These are phyloP conservation scores for Irineochytrium annulatum DNA, from an alignment of 192 early-diverging fungal genomes.

Conservation along the genomic window DNA sequence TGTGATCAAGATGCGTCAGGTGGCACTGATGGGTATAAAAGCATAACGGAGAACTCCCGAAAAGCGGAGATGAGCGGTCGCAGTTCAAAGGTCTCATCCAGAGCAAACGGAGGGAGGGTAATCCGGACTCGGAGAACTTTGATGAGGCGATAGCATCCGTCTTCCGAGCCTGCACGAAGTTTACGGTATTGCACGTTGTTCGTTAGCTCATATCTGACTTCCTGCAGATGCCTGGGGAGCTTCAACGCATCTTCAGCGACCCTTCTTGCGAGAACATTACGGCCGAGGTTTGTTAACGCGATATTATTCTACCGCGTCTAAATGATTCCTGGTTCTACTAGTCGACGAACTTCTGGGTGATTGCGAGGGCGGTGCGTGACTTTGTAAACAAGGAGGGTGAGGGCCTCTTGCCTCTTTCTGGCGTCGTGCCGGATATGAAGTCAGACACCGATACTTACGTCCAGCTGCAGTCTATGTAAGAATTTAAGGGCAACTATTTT, in stretches of 20 bases:
- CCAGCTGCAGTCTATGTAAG: constrained; percentile 74
- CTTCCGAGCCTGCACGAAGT: constrained; percentile 58
- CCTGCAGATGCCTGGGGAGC: constrained; percentile 41
- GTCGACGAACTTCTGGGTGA: constrained; percentile 79
- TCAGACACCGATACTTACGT: constrained; percentile 87
- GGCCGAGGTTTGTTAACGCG: constrained; percentile 35
- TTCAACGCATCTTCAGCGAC: constrained; percentile 56
- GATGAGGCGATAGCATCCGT: constrained; percentile 72
- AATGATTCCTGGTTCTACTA: constrained; percentile 3
- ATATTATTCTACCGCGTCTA: background rate
- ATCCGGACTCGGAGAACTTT: constrained; percentile 75
- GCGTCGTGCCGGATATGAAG: constrained; percentile 95
- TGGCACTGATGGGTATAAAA: constrained; percentile 15
- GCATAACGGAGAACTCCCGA: constrained; percentile 60
- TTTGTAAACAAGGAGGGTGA: constrained; percentile 71
- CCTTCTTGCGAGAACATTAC: constrained; percentile 33
- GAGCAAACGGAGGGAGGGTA: constrained; percentile 31
- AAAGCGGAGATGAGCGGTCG: constrained; percentile 56
- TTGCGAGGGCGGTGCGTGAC: constrained; percentile 69
- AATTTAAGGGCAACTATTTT: constrained; percentile 8
- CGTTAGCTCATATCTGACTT: background rate
- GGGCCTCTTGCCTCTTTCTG: constrained; percentile 76
- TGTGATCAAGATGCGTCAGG: background rate
- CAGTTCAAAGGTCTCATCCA: constrained; percentile 63
- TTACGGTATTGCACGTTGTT: constrained; percentile 26